Percentiles rank a stretch among this genome's conserved stretches.
These are phyloP conservation scores for Pichia pseudocactophila DNA, from an alignment of 805 yeast genomes.

Conservation along the genomic window DNA sequence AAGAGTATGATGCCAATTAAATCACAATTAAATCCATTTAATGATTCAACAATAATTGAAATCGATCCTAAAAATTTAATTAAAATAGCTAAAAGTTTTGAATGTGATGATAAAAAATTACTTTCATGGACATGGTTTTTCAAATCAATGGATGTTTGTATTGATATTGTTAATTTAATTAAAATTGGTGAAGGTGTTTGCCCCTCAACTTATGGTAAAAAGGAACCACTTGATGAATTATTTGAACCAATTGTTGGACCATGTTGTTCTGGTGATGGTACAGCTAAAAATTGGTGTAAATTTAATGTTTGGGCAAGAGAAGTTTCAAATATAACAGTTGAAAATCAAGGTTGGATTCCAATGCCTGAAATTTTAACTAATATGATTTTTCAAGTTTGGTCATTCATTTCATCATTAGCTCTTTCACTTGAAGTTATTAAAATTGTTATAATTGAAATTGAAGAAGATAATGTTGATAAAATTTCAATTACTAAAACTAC, in stretches of 20 bases:
- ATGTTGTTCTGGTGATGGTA: conserved; percentile 11
- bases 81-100: conserved; percentile 1
- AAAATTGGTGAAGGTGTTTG: conserved; percentile 34
- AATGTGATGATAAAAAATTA: not conserved
- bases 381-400: conserved; percentile 3
- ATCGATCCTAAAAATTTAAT: conserved; percentile 3
- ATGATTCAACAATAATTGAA: conserved; percentile 16
- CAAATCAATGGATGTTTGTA: conserved; percentile 16
- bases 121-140: conserved; percentile 9
- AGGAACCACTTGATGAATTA: conserved; percentile 10
- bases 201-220: conserved; percentile 6
- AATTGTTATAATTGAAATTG: not conserved
- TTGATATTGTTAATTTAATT: conserved; percentile 27
- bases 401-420: conserved; percentile 4
- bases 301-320: conserved; percentile 12
- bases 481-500: not conserved
- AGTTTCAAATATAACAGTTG: conserved; percentile 15
- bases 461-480: not conserved
- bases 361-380: conserved; percentile 12
- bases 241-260: conserved; percentile 20
- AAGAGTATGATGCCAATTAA: conserved; percentile 12
- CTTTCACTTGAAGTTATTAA: conserved; percentile 2
- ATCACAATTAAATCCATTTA: conserved; percentile 19
- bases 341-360: conserved; percentile 35
- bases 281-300: conserved; percentile 13